Evolutionary conservation across 2,329 filamentous ascomycete genomes (phyloP).

Genomic region (Fusarium longipes): DNA sequence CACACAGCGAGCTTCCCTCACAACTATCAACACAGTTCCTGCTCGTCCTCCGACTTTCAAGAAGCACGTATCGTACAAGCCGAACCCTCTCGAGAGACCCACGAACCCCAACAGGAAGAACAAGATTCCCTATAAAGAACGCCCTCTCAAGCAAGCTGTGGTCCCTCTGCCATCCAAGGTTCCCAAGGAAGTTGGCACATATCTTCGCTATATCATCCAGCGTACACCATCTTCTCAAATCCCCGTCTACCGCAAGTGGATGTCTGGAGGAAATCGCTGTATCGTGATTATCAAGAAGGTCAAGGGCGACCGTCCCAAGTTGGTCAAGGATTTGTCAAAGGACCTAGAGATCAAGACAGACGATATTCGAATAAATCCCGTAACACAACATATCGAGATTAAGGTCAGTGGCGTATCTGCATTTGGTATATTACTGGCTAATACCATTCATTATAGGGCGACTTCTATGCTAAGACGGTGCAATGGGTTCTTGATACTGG

Average conservation of each 20-base stretch:
- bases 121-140: slow-evolving; percentile 44
- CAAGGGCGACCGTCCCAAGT: slow-evolving; percentile 73
- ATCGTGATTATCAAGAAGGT: slow-evolving; percentile 82
- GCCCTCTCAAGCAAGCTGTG: slow-evolving; percentile 43
- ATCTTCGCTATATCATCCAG: slow-evolving; percentile 72
- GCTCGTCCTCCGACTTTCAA: slow-evolving; percentile 40
- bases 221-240: slow-evolving; percentile 78
- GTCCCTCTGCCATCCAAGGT: slow-evolving; percentile 49
- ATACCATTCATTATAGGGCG: slow-evolving; percentile 46
- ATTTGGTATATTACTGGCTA: slow-evolving; percentile 1
- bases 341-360: slow-evolving; percentile 67
- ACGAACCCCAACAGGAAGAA: slow-evolving; percentile 43
- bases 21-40: slow-evolving; percentile 23
- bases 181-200: slow-evolving; percentile 44
- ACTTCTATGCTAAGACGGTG: slow-evolving; percentile 47
- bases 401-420: slow-evolving; percentile 62
- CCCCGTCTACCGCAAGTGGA: slow-evolving; percentile 79
- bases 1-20: slow-evolving; percentile 25
- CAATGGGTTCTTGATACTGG: slow-evolving; percentile 52
- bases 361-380: slow-evolving; percentile 64
- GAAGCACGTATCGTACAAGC: slow-evolving; percentile 39
- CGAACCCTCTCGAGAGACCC: slow-evolving; percentile 35
- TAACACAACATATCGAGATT: slow-evolving; percentile 80
- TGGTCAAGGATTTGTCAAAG: slow-evolving; percentile 72
- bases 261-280: slow-evolving; percentile 79